phyloP scores from a whole-genome alignment of 805 yeast genomes.

The Priceomyces fermenticarens region DNA sequence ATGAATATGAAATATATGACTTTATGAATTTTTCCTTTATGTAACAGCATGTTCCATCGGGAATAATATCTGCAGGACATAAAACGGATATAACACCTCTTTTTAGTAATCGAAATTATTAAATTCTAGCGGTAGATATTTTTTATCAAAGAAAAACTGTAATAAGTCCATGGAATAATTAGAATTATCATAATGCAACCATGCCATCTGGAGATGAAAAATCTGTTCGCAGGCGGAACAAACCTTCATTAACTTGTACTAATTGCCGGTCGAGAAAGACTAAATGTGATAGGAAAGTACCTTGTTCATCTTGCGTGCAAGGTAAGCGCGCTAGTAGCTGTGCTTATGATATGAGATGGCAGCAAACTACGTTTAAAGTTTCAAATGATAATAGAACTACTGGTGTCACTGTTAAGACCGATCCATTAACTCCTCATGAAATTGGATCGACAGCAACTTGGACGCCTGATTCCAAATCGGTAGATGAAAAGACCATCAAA shows the following conservation, averaged over 20 bases:
- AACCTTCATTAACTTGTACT: conserved; percentile 45
- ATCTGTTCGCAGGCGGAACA: conserved; percentile 27
- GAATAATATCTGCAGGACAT: too few species aligned
- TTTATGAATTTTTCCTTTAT: too few species aligned
- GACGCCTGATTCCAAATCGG: neutral
- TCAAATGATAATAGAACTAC: conserved; percentile 2
- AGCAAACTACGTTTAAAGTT: conserved; percentile 8
- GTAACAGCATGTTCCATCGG: too few species aligned
- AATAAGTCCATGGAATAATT: too few species aligned
- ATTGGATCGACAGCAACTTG: conserved; percentile 4
- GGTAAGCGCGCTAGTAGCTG: conserved; percentile 7
- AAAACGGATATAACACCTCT: too few species aligned
- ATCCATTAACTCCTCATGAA: conserved; percentile 3
- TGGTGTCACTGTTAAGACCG: conserved; percentile 1
- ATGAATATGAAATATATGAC: too few species aligned
- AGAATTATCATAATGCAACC: neutral
- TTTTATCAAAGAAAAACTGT: too few species aligned
- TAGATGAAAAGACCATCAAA: too few species aligned
- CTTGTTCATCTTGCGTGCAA: conserved; percentile 23
- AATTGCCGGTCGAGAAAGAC: conserved; percentile 47
- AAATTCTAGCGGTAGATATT: too few species aligned
- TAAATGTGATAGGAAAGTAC: conserved; percentile 36
- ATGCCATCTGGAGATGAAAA: neutral
- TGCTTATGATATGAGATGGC: conserved; percentile 11
- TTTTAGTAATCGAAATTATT: too few species aligned